Conservation (phyloP, 1,139 yeast genomes). For the Arxiozyma telluris region DNA sequence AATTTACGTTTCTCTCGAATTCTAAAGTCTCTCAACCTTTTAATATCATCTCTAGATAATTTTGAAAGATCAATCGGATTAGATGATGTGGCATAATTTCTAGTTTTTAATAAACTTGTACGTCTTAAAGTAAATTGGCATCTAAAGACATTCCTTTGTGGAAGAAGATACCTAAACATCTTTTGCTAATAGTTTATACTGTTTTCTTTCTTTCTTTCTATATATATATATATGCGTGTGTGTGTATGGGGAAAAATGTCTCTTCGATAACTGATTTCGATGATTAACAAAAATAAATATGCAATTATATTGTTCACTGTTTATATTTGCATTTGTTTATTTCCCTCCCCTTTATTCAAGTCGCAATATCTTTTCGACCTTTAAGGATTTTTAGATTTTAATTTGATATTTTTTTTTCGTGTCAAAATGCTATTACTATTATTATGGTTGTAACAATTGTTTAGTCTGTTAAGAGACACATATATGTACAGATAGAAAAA, state of each 20-base stretch:
- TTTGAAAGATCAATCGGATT: constrained; percentile 22
- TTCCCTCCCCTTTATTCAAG: not conserved
- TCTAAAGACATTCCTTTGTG: not conserved
- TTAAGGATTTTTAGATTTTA: too few relatives aligned
- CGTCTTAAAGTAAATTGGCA: not conserved
- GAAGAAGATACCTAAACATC: not conserved
- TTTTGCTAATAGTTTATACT: not conserved
- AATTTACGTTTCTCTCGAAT: constrained; percentile 29
- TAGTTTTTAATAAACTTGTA: not conserved
- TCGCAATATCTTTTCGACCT: not conserved
- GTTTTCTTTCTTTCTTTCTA: not conserved
- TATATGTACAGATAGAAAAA: not conserved
- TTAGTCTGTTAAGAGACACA: too few relatives aligned
- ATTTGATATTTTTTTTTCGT: too few relatives aligned
- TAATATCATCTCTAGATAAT: constrained; percentile 30
- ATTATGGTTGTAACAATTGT: too few relatives aligned
- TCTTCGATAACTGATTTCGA: not conserved
- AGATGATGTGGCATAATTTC: not conserved
- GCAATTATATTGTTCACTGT: not conserved
- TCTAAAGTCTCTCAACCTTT: constrained; percentile 28
- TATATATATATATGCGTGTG: too few relatives aligned
- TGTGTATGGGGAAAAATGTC: not conserved
- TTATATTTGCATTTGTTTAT: not conserved
- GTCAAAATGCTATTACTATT: too few relatives aligned
- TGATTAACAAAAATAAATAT: not conserved